Conservation (phyloP, 441 rosid genomes). For the Adansonia grandidieri region DNA sequence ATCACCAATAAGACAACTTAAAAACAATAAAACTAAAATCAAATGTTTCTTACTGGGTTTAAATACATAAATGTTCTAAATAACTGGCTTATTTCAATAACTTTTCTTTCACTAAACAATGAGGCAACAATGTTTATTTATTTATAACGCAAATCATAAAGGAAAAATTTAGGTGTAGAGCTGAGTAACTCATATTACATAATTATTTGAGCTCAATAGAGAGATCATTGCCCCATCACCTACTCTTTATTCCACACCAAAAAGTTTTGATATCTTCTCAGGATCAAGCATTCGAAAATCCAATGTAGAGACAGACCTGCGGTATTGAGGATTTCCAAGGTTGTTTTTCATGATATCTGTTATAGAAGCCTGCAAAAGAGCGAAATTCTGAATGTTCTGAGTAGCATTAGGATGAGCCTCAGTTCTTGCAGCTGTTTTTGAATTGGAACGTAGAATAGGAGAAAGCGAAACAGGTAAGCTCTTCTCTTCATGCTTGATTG, state of each 20-base stretch:
- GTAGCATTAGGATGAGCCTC: constrained; percentile 64
- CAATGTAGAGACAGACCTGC: constrained; percentile 55
- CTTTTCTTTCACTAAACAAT: background rate
- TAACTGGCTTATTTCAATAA: background rate
- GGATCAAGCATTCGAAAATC: constrained; percentile 54
- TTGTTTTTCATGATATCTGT: constrained; percentile 54
- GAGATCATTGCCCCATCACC: background rate
- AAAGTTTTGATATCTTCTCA: constrained; percentile 46
- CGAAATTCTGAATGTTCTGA: constrained; percentile 57
- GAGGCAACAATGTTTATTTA: background rate
- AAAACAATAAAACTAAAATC: background rate
- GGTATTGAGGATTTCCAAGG: constrained; percentile 43
- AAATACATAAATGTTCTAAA: background rate
- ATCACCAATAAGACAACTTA: background rate
- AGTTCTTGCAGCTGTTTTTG: constrained; percentile 32
- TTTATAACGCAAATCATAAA: background rate
- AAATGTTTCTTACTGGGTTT: background rate
- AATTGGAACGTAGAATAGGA: constrained; percentile 34
- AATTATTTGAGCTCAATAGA: background rate
- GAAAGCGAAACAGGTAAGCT: constrained; percentile 40
- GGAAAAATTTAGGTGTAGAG: background rate
- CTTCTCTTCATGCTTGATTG: constrained; percentile 24
- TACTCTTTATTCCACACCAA: constrained; percentile 41
- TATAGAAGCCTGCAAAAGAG: constrained; percentile 62
- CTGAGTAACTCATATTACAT: constrained; percentile 3